phyloP scores from a whole-genome alignment of 2,329 filamentous ascomycete species.

The Atkinsonella texensis region DNA sequence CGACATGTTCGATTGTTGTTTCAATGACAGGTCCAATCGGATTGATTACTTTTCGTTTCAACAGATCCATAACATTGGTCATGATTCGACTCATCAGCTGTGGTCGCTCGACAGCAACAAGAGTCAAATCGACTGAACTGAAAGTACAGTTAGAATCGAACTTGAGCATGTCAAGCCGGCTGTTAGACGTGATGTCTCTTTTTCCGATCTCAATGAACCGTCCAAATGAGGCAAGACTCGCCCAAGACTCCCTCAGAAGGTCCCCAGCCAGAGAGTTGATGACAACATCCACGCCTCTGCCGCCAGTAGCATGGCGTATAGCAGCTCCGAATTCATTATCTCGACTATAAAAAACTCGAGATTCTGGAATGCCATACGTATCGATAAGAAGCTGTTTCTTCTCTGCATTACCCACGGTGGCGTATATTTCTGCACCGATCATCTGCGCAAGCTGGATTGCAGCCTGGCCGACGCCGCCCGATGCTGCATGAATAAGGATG shows the following conservation, averaged over 20 bases:
- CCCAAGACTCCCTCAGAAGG: slow-evolving; percentile 28
- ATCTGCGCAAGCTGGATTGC: slow-evolving; percentile 16
- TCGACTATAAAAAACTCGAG: slow-evolving; percentile 17
- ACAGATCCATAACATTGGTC: slow-evolving; percentile 23
- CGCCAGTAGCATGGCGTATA: slow-evolving; percentile 18
- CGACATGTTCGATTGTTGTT: slow-evolving; percentile 26
- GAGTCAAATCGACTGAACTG: slow-evolving; percentile 32
- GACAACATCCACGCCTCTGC: slow-evolving; percentile 55
- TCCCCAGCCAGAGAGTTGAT: slow-evolving; percentile 40
- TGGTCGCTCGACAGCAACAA: slow-evolving; percentile 29
- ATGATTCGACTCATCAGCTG: slow-evolving; percentile 18
- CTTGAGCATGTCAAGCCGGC: slow-evolving; percentile 34
- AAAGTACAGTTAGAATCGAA: slow-evolving; percentile 35
- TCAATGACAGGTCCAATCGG: slow-evolving; percentile 23
- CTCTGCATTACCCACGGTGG: slow-evolving; percentile 17
- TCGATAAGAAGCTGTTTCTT: slow-evolving; percentile 18
- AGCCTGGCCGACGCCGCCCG: slow-evolving; percentile 18
- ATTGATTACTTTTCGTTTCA: slow-evolving; percentile 21
- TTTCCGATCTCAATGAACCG: slow-evolving; percentile 33
- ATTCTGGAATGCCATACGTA: slow-evolving; percentile 23
- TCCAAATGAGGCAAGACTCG: slow-evolving; percentile 32
- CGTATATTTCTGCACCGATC: slow-evolving; percentile 16
- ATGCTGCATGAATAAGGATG: slow-evolving; percentile 20
- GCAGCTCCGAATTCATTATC: slow-evolving; percentile 12
- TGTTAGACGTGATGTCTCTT: slow-evolving; percentile 26